Conservation (phyloP, 352 stramenopile genomes). For the Phytophthora kernoviae region DNA sequence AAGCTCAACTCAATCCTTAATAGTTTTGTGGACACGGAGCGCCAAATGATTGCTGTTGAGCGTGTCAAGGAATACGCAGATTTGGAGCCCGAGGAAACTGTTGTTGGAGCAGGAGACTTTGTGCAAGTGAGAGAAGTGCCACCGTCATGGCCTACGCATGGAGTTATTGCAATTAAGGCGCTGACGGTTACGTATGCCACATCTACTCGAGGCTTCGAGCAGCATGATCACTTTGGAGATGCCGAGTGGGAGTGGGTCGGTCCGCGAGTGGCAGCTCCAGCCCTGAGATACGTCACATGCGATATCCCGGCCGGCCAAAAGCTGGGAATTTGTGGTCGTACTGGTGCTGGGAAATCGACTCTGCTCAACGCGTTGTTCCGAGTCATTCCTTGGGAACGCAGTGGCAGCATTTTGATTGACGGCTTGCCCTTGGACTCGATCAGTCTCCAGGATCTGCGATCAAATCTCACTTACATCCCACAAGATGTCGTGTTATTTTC, state of each 20-base stretch:
- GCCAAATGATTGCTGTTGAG: conserved; percentile 91
- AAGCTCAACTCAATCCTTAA: conserved; percentile 87
- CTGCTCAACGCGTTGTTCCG: conserved; percentile 86
- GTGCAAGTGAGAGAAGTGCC: conserved; percentile 14
- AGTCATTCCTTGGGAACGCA: conserved; percentile 50
- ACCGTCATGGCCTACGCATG: conserved; percentile 42
- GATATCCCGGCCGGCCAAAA: conserved; percentile 60
- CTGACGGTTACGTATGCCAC: conserved; percentile 48
- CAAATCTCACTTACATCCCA: conserved; percentile 79
- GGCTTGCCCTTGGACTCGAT: conserved; percentile 64
- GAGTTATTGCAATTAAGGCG: conserved; percentile 53
- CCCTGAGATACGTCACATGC: conserved; percentile 53
- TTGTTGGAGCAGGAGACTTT: conserved; percentile 12
- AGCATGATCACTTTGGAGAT: conserved; percentile 18
- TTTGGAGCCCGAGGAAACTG: conserved; percentile 51
- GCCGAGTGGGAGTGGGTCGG: conserved; percentile 26
- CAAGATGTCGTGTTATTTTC: conserved; percentile 85
- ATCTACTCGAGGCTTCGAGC: conserved; percentile 1
- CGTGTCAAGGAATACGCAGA: conserved; percentile 84
- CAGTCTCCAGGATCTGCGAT: conserved; percentile 65
- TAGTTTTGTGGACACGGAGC: conserved; percentile 88
- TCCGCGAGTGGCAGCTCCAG: conserved; percentile 27
- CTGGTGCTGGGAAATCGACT: conserved; percentile 92
- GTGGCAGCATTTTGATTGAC: conserved; percentile 74
- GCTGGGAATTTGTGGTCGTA: conserved; percentile 88